These are phyloP conservation scores for Wickerhamomyces strasburgensis DNA, from an alignment of 805 yeast genomes.

Conservation along the genomic window DNA sequence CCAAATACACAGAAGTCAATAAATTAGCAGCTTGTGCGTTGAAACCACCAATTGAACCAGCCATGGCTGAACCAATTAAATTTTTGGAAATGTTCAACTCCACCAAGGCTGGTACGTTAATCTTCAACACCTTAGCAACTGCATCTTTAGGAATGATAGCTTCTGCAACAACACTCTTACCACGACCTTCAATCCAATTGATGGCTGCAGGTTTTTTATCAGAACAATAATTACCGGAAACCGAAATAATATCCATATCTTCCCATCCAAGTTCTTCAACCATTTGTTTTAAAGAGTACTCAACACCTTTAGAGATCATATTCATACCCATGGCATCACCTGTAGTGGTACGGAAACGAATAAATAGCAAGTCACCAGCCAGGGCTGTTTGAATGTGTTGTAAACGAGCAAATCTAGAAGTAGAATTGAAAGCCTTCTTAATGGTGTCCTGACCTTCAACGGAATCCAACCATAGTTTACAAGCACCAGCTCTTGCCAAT, in stretches of 20 bases:
- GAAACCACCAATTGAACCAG: slow-evolving; percentile 96
- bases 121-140: slow-evolving; percentile 78
- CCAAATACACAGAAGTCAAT: slow-evolving; percentile 89
- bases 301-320: slow-evolving; percentile 99
- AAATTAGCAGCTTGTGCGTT: slow-evolving; percentile 98
- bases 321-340: slow-evolving; percentile 99
- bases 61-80: slow-evolving; percentile 95
- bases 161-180: slow-evolving; percentile 96
- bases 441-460: slow-evolving; percentile 83
- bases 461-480: slow-evolving; percentile 92
- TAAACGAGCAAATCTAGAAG: slow-evolving; percentile 94
- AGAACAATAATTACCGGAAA: slow-evolving; percentile 96
- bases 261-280: slow-evolving; percentile 84
- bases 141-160: slow-evolving; percentile 81
- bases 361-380: slow-evolving; percentile 85
- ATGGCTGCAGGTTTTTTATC: slow-evolving; percentile 98
- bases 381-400: slow-evolving; percentile 88
- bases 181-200: slow-evolving; percentile 99
- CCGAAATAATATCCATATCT: slow-evolving; percentile 89
- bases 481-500: slow-evolving; percentile 84
- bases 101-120: slow-evolving; percentile 88
- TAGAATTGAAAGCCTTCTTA: slow-evolving; percentile 89
- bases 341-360: slow-evolving; percentile 96
- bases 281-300: slow-evolving; percentile 78
- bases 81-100: slow-evolving; percentile 87